These are phyloP conservation scores for Beauveria australis DNA, from an alignment of 2,329 filamentous ascomycete genomes.

Conservation along the genomic window DNA sequence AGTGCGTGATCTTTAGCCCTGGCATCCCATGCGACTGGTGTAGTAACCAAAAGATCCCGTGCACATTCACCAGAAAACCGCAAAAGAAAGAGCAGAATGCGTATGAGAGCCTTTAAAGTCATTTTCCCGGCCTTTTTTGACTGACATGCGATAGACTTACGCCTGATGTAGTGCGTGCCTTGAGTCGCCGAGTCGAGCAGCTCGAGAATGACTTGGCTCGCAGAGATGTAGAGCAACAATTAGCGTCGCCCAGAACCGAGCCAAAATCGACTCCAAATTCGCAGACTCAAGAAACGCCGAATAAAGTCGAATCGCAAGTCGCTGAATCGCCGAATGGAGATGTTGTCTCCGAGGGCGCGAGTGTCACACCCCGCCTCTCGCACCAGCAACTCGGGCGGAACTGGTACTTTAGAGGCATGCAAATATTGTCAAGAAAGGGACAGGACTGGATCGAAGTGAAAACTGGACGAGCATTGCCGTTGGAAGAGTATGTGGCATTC, in stretches of 20 bases:
- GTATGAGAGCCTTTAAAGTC: background rate
- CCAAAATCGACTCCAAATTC: background rate
- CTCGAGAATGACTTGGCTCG: conserved; percentile 2
- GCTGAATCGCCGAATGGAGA: background rate
- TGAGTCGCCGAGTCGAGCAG: background rate
- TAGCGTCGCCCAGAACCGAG: background rate
- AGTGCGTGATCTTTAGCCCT: conserved; percentile 8
- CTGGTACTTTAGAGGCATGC: conserved; percentile 14
- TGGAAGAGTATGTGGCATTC: background rate
- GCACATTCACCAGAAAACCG: conserved; percentile 9
- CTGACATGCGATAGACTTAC: background rate
- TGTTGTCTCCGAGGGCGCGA: background rate
- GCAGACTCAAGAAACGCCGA: background rate
- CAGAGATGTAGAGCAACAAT: background rate
- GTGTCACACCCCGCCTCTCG: background rate
- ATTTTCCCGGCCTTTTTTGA: background rate
- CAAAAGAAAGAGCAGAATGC: background rate
- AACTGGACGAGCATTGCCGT: background rate
- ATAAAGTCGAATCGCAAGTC: background rate
- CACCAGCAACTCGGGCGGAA: background rate
- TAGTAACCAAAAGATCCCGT: conserved; percentile 6
- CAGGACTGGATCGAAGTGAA: conserved; percentile 11
- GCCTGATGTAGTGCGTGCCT: background rate
- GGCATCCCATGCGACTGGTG: conserved; percentile 13
- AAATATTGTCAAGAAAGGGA: conserved; percentile 11